Conservation (phyloP, 1,284 basidiomycete species). For the Pyrrhoderma noxium region DNA sequence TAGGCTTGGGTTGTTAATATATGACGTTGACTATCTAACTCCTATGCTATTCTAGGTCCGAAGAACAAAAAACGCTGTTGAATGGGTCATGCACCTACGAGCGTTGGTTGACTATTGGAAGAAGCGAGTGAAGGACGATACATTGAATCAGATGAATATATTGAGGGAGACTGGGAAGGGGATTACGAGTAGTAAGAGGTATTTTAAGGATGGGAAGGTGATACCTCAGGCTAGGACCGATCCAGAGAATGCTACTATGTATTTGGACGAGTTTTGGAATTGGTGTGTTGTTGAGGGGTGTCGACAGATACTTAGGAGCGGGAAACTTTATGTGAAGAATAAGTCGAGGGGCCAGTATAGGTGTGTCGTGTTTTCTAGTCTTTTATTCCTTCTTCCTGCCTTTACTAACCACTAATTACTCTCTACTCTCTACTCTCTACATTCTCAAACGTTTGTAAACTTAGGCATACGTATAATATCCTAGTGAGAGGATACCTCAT, state of each 20-base stretch:
- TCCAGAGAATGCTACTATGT: constrained; percentile 44
- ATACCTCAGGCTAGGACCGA: constrained; percentile 43
- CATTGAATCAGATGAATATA: constrained; percentile 72
- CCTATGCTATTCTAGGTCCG: constrained; percentile 38
- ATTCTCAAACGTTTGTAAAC: constrained; percentile 2
- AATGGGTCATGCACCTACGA: constrained; percentile 73
- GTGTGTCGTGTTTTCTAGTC: constrained; percentile 34
- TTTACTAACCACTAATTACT: no score
- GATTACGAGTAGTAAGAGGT: constrained; percentile 46
- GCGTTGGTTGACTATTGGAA: constrained; percentile 72
- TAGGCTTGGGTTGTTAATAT: no score
- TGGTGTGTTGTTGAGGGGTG: constrained; percentile 78
- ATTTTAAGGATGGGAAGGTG: constrained; percentile 30
- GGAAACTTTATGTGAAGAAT: constrained; percentile 61
- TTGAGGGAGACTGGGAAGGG: constrained; percentile 48
- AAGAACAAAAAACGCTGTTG: constrained; percentile 56
- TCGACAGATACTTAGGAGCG: constrained; percentile 61
- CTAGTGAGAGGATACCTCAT: constrained; percentile 60
- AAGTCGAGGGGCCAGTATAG: constrained; percentile 64
- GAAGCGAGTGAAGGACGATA: constrained; percentile 59
- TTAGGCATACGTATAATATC: constrained; percentile 61
- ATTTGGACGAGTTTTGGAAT: constrained; percentile 60
- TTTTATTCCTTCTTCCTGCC: no score
- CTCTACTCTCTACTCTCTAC: no score
- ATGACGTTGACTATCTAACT: background rate